Percentiles rank a stretch among this genome's conserved stretches.
Evolutionary conservation across 257 asterid species (phyloP).

Genomic region (Gardenia jasminoides): DNA sequence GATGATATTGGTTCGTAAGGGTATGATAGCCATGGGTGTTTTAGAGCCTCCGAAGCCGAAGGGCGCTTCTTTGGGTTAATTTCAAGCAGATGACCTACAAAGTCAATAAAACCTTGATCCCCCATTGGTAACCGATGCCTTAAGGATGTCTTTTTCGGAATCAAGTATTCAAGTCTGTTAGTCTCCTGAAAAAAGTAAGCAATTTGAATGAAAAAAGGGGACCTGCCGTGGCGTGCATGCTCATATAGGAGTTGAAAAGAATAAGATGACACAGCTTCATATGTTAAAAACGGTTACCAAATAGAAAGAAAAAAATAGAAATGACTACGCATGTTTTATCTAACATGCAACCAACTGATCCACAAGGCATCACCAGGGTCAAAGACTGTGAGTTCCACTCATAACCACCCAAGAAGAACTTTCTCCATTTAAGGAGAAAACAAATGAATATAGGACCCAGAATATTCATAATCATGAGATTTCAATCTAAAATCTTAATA

Average conservation of each 20-base stretch:
- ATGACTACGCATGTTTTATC: neutral
- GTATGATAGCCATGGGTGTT: slow-evolving; percentile 95
- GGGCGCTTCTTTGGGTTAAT: slow-evolving; percentile 82
- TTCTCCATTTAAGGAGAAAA: neutral
- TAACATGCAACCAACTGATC: neutral
- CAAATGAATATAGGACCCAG: neutral
- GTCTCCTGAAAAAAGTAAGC: slow-evolving; percentile 57
- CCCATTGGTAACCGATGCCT: slow-evolving; percentile 98
- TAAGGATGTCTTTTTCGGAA: slow-evolving; percentile 90
- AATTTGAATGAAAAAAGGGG: neutral
- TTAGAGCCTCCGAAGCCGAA: slow-evolving; percentile 87
- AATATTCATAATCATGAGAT: neutral
- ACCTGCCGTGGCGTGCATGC: neutral
- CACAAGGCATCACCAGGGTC: neutral
- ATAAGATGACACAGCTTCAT: too few relatives aligned
- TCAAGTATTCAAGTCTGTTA: slow-evolving; percentile 78
- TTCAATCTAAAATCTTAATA: neutral
- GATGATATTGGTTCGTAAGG: slow-evolving; percentile 97
- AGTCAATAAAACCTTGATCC: slow-evolving; percentile 94
- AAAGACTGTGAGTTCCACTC: neutral
- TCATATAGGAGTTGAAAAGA: neutral
- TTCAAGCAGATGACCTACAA: slow-evolving; percentile 80
- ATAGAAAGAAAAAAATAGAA: neutral
- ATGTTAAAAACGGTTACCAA: neutral
- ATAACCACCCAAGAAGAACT: neutral